Conservation (phyloP, 2,329 filamentous ascomycete genomes). For the Dissoconium aciculare region DNA sequence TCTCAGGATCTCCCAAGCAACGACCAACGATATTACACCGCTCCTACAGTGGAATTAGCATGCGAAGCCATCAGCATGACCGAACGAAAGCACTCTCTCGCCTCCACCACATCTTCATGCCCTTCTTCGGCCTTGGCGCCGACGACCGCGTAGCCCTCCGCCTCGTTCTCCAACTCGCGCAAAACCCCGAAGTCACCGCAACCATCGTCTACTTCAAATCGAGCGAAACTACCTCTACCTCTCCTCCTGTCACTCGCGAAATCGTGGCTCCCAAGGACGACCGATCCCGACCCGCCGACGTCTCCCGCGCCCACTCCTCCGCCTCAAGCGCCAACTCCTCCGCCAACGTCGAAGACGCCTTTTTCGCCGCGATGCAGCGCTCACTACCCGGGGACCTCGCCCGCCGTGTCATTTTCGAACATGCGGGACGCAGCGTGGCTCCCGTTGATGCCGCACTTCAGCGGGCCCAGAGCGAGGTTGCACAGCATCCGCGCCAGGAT, state of each 20-base stretch:
- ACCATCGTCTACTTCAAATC: conserved; percentile 51
- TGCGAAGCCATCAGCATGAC: conserved; percentile 36
- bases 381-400: conserved; percentile 39
- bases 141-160: conserved; percentile 71
- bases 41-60: conserved; percentile 42
- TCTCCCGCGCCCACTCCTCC: conserved; percentile 1
- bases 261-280: conserved; percentile 6
- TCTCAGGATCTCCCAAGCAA: conserved; percentile 17
- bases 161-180: conserved; percentile 69
- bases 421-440: conserved; percentile 26
- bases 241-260: conserved; percentile 4
- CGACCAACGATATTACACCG: conserved; percentile 29
- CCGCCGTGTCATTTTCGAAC: conserved; percentile 44
- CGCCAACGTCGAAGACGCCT: conserved; percentile 32
- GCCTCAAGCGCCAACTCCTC: not conserved
- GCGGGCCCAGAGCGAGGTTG: conserved; percentile 44
- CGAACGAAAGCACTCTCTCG: conserved; percentile 30
- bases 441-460: conserved; percentile 35
- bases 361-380: conserved; percentile 43
- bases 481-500: conserved; percentile 46
- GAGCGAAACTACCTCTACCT: conserved; percentile 6
- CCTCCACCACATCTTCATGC: conserved; percentile 71
- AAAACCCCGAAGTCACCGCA: conserved; percentile 62
- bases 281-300: conserved; percentile 4
- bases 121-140: conserved; percentile 60